Percentiles rank a stretch among this genome's conserved stretches.
phyloP scores from a whole-genome alignment of 768 basidiomycete species.

The Leucocoprinus sp. region DNA sequence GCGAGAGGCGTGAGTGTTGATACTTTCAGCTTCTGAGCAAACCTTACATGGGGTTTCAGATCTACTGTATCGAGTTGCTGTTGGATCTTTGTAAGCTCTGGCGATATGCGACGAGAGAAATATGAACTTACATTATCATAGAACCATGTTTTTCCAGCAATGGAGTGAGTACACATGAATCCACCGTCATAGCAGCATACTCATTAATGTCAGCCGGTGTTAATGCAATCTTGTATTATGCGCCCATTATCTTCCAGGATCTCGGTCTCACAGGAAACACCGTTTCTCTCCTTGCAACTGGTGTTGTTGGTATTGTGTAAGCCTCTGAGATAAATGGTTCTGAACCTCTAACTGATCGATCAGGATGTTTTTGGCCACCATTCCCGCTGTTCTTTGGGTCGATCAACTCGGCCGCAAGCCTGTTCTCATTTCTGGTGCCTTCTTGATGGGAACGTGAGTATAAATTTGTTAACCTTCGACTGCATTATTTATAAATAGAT shows the following conservation, averaged over 20 bases:
- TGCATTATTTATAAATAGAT: conserved; percentile 25
- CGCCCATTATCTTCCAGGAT: conserved; percentile 56
- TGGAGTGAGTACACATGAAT: conserved; percentile 41
- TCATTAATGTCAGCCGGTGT: conserved; percentile 35
- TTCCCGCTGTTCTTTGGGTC: conserved; percentile 77
- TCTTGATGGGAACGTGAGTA: conserved; percentile 57
- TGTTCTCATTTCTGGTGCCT: conserved; percentile 63
- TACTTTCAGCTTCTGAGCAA: background rate
- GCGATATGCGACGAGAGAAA: background rate
- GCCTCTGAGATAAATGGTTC: conserved; percentile 17
- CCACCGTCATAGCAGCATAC: background rate
- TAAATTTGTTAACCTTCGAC: background rate
- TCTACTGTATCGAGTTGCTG: conserved; percentile 52
- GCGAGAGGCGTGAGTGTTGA: conserved; percentile 31
- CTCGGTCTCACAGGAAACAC: conserved; percentile 59
- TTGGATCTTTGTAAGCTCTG: conserved; percentile 44
- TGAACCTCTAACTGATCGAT: background rate
- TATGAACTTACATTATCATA: too few species aligned
- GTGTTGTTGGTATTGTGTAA: conserved; percentile 77
- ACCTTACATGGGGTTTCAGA: conserved; percentile 24
- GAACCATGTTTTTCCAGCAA: conserved; percentile 77
- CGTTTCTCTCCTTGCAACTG: conserved; percentile 43
- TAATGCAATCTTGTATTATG: conserved; percentile 72
- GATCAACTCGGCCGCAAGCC: conserved; percentile 73
- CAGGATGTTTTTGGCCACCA: conserved; percentile 69